Conservation (phyloP, 176 grass and related monocot species). For the Carex littledalei region DNA sequence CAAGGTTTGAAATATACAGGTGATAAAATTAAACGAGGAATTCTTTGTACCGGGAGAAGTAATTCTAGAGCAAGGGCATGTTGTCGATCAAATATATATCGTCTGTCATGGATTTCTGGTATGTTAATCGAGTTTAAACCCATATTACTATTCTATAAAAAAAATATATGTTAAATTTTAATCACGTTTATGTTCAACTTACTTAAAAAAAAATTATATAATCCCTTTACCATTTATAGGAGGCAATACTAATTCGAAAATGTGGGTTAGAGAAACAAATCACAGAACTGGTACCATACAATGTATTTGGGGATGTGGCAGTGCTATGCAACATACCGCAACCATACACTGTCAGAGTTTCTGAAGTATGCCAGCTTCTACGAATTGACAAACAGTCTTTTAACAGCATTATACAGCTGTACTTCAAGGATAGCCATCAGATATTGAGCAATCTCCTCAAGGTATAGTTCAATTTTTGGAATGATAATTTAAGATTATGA, state of each 20-base stretch:
- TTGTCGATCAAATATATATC: constrained; percentile 39
- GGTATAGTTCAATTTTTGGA: constrained; percentile 17
- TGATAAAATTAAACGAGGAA: constrained; percentile 56
- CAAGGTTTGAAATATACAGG: constrained; percentile 35
- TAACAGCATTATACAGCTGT: constrained; percentile 55
- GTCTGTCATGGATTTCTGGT: constrained; percentile 74
- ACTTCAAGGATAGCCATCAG: constrained; percentile 67
- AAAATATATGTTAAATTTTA: neutral
- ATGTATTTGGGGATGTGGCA: constrained; percentile 58
- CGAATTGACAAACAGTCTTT: constrained; percentile 84
- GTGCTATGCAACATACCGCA: constrained; percentile 69
- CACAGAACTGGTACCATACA: constrained; percentile 50
- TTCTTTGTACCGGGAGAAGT: constrained; percentile 47
- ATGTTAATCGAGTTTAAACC: neutral
- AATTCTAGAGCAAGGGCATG: constrained; percentile 44
- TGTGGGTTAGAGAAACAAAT: constrained; percentile 43
- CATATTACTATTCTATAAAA: neutral
- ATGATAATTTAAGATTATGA: neutral
- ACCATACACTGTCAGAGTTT: constrained; percentile 52
- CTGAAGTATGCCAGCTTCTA: constrained; percentile 69
- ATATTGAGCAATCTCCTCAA: constrained; percentile 77
- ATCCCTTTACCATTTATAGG: constrained; percentile 24
- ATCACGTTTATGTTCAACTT: neutral
- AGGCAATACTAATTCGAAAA: constrained; percentile 43
- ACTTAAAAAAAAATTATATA: neutral